phyloP scores from a whole-genome alignment of 169 alveolate species.

The Haemoproteus tartakovskyi region DNA sequence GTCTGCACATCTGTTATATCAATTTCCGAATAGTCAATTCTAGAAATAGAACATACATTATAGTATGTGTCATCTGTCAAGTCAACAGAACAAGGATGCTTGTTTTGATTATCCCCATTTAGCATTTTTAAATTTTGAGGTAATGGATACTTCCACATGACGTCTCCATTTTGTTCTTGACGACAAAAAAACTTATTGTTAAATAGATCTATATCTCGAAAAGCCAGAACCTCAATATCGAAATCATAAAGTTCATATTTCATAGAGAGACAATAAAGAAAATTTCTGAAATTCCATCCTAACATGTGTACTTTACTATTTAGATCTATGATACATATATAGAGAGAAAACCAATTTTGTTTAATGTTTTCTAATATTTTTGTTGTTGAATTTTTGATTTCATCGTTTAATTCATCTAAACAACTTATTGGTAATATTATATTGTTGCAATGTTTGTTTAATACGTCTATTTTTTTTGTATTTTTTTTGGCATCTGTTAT shows the following conservation, averaged over 20 bases:
- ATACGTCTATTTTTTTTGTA: no score
- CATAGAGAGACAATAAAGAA: slow-evolving; percentile 18
- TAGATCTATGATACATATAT: slow-evolving; percentile 45
- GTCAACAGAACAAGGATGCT: neutral
- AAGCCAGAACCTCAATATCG: slow-evolving; percentile 15
- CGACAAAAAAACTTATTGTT: neutral
- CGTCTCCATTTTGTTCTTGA: neutral
- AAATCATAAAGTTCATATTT: slow-evolving; percentile 45
- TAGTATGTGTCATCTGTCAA: neutral
- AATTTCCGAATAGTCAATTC: neutral
- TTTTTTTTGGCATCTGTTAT: no score
- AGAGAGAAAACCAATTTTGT: slow-evolving; percentile 14
- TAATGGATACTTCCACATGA: slow-evolving; percentile 25
- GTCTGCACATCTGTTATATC: neutral
- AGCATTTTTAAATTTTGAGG: neutral
- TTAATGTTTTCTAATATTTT: slow-evolving; percentile 21
- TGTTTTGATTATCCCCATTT: neutral
- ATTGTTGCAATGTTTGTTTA: slow-evolving; percentile 1
- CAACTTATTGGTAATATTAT: slow-evolving; percentile 26
- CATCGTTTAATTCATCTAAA: slow-evolving; percentile 37
- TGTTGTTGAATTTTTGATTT: slow-evolving; percentile 24
- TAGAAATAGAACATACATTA: neutral
- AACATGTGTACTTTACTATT: slow-evolving; percentile 5
- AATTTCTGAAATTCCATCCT: slow-evolving; percentile 48
- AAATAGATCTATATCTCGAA: slow-evolving; percentile 23